Percentiles rank a stretch among this genome's conserved stretches.
These are phyloP conservation scores for Phlebiopsis flavidoalba DNA, from an alignment of 768 basidiomycete genomes.

Conservation along the genomic window DNA sequence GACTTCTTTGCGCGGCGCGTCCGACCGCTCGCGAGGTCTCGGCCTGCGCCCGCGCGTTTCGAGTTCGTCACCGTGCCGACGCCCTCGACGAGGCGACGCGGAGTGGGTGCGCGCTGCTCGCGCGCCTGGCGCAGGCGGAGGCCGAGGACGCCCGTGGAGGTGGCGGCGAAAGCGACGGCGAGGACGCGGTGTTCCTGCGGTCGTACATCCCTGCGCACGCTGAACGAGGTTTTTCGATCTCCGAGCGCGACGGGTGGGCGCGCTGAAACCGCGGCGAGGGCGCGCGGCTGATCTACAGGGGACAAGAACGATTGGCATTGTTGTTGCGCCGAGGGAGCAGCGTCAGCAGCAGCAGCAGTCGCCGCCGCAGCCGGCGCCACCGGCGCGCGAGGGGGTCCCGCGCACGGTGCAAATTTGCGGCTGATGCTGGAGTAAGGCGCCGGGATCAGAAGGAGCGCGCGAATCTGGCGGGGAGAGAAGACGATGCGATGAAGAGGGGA, in stretches of 20 bases:
- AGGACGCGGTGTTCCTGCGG: constrained; percentile 84
- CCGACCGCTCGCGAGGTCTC: constrained; percentile 65
- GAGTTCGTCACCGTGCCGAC: constrained; percentile 80
- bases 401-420: constrained; percentile 16
- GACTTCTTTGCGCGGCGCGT: constrained; percentile 83
- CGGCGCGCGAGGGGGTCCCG: not conserved
- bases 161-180: constrained; percentile 41
- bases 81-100: constrained; percentile 29
- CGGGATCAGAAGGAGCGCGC: not conserved
- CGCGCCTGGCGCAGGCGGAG: constrained; percentile 41
- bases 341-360: too few relatives aligned
- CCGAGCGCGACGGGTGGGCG: constrained; percentile 88
- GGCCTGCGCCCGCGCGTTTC: constrained; percentile 80
- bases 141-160: constrained; percentile 7
- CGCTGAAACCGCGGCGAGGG: constrained; percentile 67
- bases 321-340: constrained; percentile 37
- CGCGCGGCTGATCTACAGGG: constrained; percentile 75
- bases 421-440: constrained; percentile 18
- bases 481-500: constrained; percentile 29
- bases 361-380: too few relatives aligned
- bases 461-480: constrained; percentile 16
- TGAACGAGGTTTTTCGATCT: constrained; percentile 93
- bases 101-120: constrained; percentile 30
- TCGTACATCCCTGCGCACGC: constrained; percentile 90
- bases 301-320: constrained; percentile 79